These are phyloP conservation scores for Candida germanica DNA, from an alignment of 805 yeast species.

Conservation along the genomic window DNA sequence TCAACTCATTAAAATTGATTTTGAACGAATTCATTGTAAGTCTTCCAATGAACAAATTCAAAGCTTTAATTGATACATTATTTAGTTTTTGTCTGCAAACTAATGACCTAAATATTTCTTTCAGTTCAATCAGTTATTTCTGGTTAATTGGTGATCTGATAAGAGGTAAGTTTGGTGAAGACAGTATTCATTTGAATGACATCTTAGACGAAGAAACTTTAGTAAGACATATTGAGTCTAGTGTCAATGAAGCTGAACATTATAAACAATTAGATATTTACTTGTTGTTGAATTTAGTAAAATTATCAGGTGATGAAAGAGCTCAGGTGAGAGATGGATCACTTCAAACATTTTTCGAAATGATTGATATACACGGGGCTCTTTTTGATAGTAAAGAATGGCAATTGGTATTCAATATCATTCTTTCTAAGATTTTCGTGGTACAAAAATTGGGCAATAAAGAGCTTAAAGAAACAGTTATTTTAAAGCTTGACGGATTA, in stretches of 20 bases:
- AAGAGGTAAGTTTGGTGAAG: slow-evolving; percentile 19
- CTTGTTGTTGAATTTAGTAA: slow-evolving; percentile 58
- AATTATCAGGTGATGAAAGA: slow-evolving; percentile 61
- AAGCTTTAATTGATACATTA: slow-evolving; percentile 66
- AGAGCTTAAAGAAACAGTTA: slow-evolving; percentile 61
- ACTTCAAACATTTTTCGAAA: slow-evolving; percentile 81
- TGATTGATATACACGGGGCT: slow-evolving; percentile 68
- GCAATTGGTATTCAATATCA: slow-evolving; percentile 63
- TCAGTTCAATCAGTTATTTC: slow-evolving; percentile 86
- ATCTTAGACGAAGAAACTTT: slow-evolving; percentile 7
- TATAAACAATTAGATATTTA: slow-evolving; percentile 30
- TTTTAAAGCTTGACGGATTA: slow-evolving; percentile 62
- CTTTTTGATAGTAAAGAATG: slow-evolving; percentile 55
- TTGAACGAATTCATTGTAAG: slow-evolving; percentile 79
- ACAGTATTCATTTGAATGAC: neutral
- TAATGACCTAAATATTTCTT: slow-evolving; percentile 79
- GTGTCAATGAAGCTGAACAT: slow-evolving; percentile 1
- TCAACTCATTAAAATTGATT: slow-evolving; percentile 77
- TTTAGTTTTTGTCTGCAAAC: slow-evolving; percentile 68
- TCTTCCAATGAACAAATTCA: slow-evolving; percentile 64
- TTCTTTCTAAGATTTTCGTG: slow-evolving; percentile 40
- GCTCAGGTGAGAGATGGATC: slow-evolving; percentile 88
- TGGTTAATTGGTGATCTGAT: slow-evolving; percentile 86
- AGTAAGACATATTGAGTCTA: slow-evolving; percentile 8
- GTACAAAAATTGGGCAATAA: slow-evolving; percentile 22